These are phyloP conservation scores for Trapa incisa DNA, from an alignment of 345 rosid genomes.

Conservation along the genomic window DNA sequence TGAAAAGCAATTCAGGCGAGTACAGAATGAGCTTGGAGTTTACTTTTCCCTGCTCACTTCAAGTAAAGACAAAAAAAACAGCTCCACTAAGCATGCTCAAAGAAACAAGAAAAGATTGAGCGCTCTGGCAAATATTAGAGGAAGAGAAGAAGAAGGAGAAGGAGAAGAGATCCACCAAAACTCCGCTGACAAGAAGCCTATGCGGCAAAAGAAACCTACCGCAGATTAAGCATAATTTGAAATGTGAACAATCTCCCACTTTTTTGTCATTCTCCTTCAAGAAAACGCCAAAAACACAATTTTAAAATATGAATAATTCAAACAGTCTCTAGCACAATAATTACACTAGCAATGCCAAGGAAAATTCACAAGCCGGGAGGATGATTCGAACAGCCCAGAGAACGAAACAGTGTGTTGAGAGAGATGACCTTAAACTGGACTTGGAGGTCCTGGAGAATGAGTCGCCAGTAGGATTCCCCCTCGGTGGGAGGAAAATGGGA, in stretches of 20 bases:
- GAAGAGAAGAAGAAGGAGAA: slow-evolving; percentile 1
- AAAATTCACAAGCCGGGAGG: not conserved
- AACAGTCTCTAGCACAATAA: not conserved
- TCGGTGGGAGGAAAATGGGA: slow-evolving; percentile 3
- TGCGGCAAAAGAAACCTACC: slow-evolving; percentile 4
- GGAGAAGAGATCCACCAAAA: no score
- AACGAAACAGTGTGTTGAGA: not conserved
- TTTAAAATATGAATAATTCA: not conserved
- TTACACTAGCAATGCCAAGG: not conserved
- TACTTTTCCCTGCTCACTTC: not conserved
- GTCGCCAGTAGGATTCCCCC: not conserved
- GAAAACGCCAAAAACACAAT: not conserved
- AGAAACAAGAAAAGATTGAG: not conserved
- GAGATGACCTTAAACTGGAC: not conserved
- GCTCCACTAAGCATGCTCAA: slow-evolving; percentile 10
- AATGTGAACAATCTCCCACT: slow-evolving; percentile 1
- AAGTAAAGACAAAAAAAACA: slow-evolving; percentile 17
- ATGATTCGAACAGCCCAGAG: not conserved
- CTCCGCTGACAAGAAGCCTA: not conserved
- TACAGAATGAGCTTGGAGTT: slow-evolving; percentile 10
- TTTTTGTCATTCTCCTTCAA: not conserved
- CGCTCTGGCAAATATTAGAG: not conserved
- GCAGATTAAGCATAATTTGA: not conserved
- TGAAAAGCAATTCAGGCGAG: slow-evolving; percentile 2
- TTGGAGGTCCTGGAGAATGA: not conserved